Evolutionary conservation across 2,329 filamentous ascomycete species (phyloP).

Genomic region (Colletotrichum spinosum): DNA sequence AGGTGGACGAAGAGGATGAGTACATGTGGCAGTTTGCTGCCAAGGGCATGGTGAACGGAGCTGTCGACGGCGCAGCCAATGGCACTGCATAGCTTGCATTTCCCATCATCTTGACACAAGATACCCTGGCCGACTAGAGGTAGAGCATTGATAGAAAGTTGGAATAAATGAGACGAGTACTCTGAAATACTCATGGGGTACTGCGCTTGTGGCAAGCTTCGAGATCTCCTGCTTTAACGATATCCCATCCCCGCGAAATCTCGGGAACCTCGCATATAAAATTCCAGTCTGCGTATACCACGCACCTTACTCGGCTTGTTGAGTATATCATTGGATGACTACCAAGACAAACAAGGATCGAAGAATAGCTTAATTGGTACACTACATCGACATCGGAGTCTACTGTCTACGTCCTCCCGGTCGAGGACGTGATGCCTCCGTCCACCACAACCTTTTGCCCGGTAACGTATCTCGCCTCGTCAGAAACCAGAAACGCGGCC

Average conservation of each 20-base stretch:
- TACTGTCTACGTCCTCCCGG: conserved; percentile 32
- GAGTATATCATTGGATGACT: no score
- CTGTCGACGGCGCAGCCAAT: conserved; percentile 1
- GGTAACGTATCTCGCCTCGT: conserved; percentile 70
- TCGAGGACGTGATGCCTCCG: conserved; percentile 56
- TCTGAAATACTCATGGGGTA: no score
- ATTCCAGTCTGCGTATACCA: no score
- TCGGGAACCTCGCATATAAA: no score
- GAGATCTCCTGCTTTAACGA: no score
- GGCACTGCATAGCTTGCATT: conserved; percentile 8
- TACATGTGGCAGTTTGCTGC: conserved; percentile 32
- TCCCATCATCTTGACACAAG: neutral
- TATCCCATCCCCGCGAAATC: no score
- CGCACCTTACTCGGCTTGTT: no score
- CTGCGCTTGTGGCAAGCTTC: no score
- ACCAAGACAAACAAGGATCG: no score
- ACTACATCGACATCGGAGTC: neutral
- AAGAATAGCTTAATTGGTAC: neutral
- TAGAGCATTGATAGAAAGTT: neutral
- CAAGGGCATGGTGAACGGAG: conserved; percentile 17
- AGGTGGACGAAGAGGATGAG: conserved; percentile 54
- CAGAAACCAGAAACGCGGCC: conserved; percentile 59
- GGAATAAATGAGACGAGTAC: neutral
- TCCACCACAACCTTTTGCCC: conserved; percentile 65
- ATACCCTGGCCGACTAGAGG: neutral